Percentiles rank a stretch among this genome's conserved stretches.
These are phyloP conservation scores for Phytophthora syringae DNA, from an alignment of 352 stramenopile species.

Conservation along the genomic window DNA sequence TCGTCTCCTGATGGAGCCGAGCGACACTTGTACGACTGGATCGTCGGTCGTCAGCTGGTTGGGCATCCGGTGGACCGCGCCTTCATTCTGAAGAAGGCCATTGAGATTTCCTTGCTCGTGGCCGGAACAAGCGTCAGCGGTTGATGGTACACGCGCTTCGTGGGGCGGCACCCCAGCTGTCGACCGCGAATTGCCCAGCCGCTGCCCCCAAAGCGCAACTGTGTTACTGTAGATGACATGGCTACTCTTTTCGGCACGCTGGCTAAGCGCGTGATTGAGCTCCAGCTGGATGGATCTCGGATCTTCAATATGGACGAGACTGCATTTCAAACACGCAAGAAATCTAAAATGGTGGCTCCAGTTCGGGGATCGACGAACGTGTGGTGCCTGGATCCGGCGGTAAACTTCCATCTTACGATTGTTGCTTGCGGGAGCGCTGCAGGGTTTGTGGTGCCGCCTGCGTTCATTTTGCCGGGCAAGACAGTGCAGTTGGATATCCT, in stretches of 20 bases:
- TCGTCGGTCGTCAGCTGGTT: conserved; percentile 18
- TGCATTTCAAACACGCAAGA: conserved; percentile 10
- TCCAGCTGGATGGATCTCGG: background rate
- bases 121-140: background rate
- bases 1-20: no score
- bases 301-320: conserved; percentile 45
- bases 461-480: conserved; percentile 24
- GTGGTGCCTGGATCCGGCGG: conserved; percentile 15
- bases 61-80: conserved; percentile 11
- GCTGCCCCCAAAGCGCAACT: conserved; percentile 15
- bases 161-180: conserved; percentile 9
- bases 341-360: conserved; percentile 20
- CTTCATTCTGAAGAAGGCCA: conserved; percentile 19
- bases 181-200: conserved; percentile 12
- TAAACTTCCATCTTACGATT: conserved; percentile 38
- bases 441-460: conserved; percentile 14
- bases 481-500: no score
- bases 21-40: conserved; percentile 19
- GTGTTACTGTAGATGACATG: conserved; percentile 7
- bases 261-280: conserved; percentile 12
- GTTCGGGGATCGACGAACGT: conserved; percentile 30
- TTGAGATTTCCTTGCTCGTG: background rate
- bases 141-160: conserved; percentile 31
- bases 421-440: conserved; percentile 27
- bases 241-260: conserved; percentile 16